A percentile compares a stretch with the other conserved stretches of the same genome.
These are phyloP conservation scores for Dioscorea dumetorum DNA, from an alignment of 106 monocot genomes.

Conservation along the genomic window DNA sequence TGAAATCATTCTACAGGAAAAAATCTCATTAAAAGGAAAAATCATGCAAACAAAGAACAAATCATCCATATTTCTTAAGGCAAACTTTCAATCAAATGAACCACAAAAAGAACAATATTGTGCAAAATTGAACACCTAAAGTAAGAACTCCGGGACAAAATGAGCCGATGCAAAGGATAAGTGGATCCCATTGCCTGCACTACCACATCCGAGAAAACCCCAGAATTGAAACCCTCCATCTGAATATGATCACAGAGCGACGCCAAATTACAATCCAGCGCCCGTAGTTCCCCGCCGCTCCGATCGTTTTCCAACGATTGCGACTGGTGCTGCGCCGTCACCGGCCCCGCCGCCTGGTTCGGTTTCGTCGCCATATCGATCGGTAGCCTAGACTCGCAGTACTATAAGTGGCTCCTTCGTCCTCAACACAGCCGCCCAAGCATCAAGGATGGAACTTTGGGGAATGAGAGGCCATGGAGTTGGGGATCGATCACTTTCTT, in stretches of 20 bases:
- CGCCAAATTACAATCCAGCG: slow-evolving; percentile 71
- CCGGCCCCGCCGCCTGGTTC: not conserved
- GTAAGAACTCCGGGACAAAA: slow-evolving; percentile 94
- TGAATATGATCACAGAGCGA: slow-evolving; percentile 90
- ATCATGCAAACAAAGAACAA: not conserved
- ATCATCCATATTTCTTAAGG: not conserved
- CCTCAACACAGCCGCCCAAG: too few species aligned
- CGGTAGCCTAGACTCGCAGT: too few species aligned
- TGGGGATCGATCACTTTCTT: too few species aligned
- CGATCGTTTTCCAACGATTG: slow-evolving; percentile 38
- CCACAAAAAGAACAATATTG: not conserved
- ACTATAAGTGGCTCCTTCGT: too few species aligned
- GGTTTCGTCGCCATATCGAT: too few species aligned
- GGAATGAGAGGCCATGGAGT: too few species aligned
- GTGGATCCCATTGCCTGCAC: slow-evolving; percentile 79
- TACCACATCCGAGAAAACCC: slow-evolving; percentile 76
- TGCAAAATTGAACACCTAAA: slow-evolving; percentile 43
- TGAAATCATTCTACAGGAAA: too few species aligned
- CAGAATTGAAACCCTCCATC: slow-evolving; percentile 75
- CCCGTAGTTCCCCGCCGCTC: slow-evolving; percentile 46
- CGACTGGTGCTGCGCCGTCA: slow-evolving; percentile 6
- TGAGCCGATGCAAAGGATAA: slow-evolving; percentile 82
- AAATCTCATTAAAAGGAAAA: not conserved
- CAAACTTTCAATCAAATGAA: not conserved
- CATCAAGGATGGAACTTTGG: too few species aligned